These are phyloP conservation scores for Macrophomina pseudophaseolina DNA, from an alignment of 2,329 filamentous ascomycete genomes.

Conservation along the genomic window DNA sequence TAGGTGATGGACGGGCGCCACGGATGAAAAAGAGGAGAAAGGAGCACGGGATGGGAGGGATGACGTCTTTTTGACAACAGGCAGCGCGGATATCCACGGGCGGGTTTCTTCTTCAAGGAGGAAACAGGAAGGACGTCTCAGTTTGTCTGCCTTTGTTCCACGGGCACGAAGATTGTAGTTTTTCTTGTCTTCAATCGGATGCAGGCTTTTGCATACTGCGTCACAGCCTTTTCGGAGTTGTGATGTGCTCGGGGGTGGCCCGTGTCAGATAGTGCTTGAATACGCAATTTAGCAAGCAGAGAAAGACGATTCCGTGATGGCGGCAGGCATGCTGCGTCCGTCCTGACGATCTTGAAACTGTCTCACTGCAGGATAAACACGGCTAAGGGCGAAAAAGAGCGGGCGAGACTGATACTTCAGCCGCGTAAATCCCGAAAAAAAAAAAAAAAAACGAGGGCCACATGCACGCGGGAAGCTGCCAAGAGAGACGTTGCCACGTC, in stretches of 20 bases:
- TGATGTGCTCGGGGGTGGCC: not conserved
- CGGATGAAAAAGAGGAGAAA: conserved; percentile 22
- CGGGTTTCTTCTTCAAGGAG: conserved; percentile 1
- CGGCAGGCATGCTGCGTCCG: not conserved
- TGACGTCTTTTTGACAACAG: conserved; percentile 3
- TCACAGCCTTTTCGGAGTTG: not conserved
- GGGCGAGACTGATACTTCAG: not conserved
- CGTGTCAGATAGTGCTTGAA: not conserved
- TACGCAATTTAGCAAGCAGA: not conserved
- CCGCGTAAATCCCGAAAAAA: not conserved
- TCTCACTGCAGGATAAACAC: not conserved
- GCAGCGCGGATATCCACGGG: conserved; percentile 16
- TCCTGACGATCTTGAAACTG: not conserved
- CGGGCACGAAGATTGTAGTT: not conserved
- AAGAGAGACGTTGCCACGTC: not conserved
- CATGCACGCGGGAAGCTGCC: not conserved
- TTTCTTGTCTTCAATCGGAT: not conserved
- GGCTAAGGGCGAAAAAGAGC: not conserved
- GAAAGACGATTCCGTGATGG: not conserved
- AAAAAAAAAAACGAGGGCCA: not conserved
- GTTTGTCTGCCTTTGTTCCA: not conserved
- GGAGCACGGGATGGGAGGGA: conserved; percentile 16
- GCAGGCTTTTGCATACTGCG: not conserved
- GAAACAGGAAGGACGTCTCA: conserved; percentile 3
- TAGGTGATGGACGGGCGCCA: conserved; percentile 8